Evolutionary conservation across 2,329 filamentous ascomycete species (phyloP).

Genomic region (Pleochaeta shiraiana): DNA sequence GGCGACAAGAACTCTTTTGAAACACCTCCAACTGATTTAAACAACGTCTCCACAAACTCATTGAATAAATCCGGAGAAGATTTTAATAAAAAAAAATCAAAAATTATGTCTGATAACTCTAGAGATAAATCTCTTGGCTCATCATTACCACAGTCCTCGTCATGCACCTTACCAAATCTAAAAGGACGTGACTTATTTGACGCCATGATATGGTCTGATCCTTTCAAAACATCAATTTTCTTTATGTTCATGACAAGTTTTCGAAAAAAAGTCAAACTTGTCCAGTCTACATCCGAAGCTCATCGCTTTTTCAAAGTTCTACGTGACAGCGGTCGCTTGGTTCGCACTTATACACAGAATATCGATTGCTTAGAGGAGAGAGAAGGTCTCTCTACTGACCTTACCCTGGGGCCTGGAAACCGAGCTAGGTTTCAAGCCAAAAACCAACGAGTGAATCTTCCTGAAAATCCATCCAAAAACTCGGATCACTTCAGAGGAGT

Average conservation of each 20-base stretch:
- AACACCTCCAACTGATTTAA: too few species aligned
- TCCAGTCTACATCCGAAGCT: constrained; percentile 35
- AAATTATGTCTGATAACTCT: not conserved
- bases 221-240: constrained; percentile 44
- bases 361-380: constrained; percentile 54
- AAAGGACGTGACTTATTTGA: constrained; percentile 54
- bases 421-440: constrained; percentile 31
- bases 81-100: not conserved
- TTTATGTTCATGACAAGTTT: constrained; percentile 50
- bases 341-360: constrained; percentile 54
- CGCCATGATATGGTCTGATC: constrained; percentile 45
- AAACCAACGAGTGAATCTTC: constrained; percentile 15
- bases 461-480: constrained; percentile 6
- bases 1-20: too few species aligned
- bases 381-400: constrained; percentile 40
- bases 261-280: constrained; percentile 39
- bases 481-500: constrained; percentile 14
- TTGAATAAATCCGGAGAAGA: not conserved
- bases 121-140: not conserved
- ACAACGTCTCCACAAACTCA: too few species aligned
- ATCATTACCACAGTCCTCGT: not conserved
- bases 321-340: constrained; percentile 42
- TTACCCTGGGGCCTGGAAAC: constrained; percentile 38
- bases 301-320: constrained; percentile 48
- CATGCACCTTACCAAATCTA: constrained; percentile 30